Conservation (phyloP, 768 basidiomycete genomes). For the Calvatia gigantea region DNA sequence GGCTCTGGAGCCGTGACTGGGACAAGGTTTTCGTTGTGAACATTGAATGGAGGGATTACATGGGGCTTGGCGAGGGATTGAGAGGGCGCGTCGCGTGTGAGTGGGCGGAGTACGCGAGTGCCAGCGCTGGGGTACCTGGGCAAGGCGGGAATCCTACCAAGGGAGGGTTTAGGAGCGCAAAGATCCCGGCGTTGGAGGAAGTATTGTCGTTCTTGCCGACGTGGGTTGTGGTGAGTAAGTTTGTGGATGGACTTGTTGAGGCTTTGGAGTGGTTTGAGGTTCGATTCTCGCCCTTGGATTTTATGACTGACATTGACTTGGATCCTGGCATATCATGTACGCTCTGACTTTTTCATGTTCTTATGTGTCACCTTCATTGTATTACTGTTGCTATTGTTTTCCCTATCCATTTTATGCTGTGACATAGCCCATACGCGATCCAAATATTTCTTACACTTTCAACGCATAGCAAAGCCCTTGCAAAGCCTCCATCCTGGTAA, state of each 20-base stretch:
- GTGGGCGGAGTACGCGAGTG: conserved; percentile 69
- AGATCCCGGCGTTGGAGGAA: conserved; percentile 72
- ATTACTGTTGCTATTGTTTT: too few species aligned
- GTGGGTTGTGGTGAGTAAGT: conserved; percentile 65
- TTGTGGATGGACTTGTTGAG: conserved; percentile 56
- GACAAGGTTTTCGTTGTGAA: conserved; percentile 49
- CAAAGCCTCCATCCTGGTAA: too few species aligned
- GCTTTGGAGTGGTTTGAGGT: conserved; percentile 35
- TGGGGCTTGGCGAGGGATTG: conserved; percentile 13
- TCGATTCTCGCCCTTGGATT: conserved; percentile 11
- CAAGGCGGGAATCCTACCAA: conserved; percentile 35
- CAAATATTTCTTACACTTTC: too few species aligned
- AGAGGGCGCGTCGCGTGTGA: conserved; percentile 54
- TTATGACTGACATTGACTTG: background rate
- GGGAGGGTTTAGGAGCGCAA: conserved; percentile 21
- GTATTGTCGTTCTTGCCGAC: conserved; percentile 57
- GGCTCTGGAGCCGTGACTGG: conserved; percentile 64
- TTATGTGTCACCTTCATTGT: too few species aligned
- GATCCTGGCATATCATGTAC: background rate
- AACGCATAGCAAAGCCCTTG: too few species aligned
- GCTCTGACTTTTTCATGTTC: background rate
- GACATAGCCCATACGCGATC: too few species aligned
- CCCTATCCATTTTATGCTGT: too few species aligned
- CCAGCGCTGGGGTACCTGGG: conserved; percentile 21
- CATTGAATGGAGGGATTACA: conserved; percentile 40